Base-by-base conservation (phyloP, 306 rosid genomes). In the barrel medic (Medicago truncatula) region DNA sequence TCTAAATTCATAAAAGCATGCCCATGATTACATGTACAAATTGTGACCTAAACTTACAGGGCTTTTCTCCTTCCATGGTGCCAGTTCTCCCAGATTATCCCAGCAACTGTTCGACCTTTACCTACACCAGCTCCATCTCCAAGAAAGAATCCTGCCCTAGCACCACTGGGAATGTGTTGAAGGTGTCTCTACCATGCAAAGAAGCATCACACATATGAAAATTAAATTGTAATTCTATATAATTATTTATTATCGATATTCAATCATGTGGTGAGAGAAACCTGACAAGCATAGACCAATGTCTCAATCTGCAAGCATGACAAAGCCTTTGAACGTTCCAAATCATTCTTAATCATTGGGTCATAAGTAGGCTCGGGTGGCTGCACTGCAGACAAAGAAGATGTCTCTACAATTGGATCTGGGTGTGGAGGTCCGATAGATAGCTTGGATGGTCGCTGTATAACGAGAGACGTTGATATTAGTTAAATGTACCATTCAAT, bases 71-170 rank as follows among this genome's bases (percentile, higher is more conserved):
- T 87, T 43, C 90, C 87, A 12, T 72, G 86, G 75, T 90, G 86
- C 98, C 97, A 94, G 81, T 94, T 94, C 86, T 94, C 98, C 98
- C 93, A 90, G 44, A 94, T 90, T 80, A 94, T 75, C 68, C 98
- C 98, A 1, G 96, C 98, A 78, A 92, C 78, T 36, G 98, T 92
- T 78, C 98, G 93, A 83, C 98, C 98, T 85, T 95, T 95, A 73
- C 98, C 98, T 52, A 95, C 97, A 68, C 98, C 97, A 76, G 98
- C 98, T 76, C 98, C 98, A 86, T 95, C 98, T 74, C 98, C 98
- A 17, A 92, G 61, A 77, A 95, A 95, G 83, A 92, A 92, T 71
- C 98, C 98, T 16, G 97, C 97, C 85, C 97, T 86, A 72, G 86
- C 78, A 36, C 83, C 88, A 78, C 52, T 77, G 0, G 97, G 83